phyloP scores from a whole-genome alignment of 106 monocot genomes.

The Xerophyta viscosa region DNA sequence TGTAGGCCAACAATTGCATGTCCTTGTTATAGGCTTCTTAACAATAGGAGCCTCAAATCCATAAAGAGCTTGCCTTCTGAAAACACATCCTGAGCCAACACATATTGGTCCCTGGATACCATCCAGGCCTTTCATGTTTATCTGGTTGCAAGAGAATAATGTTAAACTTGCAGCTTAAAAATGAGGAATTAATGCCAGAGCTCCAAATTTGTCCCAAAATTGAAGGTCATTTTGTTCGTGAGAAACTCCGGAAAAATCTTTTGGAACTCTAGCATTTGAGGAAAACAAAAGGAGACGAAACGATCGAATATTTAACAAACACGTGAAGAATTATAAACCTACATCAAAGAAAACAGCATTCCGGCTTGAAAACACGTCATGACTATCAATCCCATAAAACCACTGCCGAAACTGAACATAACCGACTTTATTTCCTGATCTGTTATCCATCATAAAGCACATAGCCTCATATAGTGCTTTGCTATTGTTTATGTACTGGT shows the following conservation, averaged over 20 bases:
- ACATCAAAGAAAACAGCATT: constrained; percentile 98
- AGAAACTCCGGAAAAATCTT: too few species aligned
- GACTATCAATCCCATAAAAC: constrained; percentile 80
- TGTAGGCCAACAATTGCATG: constrained; percentile 6
- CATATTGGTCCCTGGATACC: constrained; percentile 21
- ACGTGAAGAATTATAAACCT: too few species aligned
- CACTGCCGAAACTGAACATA: constrained; percentile 95
- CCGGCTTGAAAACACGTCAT: constrained; percentile 86
- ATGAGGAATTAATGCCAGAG: background rate
- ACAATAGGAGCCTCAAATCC: constrained; percentile 5
- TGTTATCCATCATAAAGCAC: constrained; percentile 97
- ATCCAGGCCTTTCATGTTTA: constrained; percentile 36
- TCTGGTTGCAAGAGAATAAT: background rate
- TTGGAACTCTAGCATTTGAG: too few species aligned
- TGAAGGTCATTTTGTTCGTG: too few species aligned
- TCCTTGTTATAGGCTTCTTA: background rate
- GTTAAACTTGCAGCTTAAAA: too few species aligned
- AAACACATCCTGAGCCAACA: constrained; percentile 7
- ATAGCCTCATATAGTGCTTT: constrained; percentile 86
- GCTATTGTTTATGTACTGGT: constrained; percentile 97
- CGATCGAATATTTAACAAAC: too few species aligned
- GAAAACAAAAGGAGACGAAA: too few species aligned
- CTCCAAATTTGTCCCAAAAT: too few species aligned
- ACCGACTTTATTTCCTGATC: constrained; percentile 69
- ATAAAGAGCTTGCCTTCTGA: constrained; percentile 7